A percentile compares a stretch with the other conserved stretches of the same genome.
These are phyloP conservation scores for Lophiotrema nucula DNA, from an alignment of 495 filamentous ascomycete species.

Conservation along the genomic window DNA sequence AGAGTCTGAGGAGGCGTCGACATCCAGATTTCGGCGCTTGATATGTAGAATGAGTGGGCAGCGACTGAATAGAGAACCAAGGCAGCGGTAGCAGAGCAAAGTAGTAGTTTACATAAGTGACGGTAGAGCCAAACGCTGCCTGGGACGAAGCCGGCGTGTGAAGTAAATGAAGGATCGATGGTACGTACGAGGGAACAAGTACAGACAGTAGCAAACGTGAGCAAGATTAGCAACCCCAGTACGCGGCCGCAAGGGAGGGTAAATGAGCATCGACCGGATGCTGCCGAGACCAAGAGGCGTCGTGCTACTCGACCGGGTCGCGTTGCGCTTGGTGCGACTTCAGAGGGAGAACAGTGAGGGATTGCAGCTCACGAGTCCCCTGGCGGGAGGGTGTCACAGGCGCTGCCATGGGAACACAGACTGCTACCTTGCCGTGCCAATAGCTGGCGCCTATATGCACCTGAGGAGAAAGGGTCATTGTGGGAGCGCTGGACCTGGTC, in stretches of 20 bases:
- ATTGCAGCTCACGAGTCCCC: background rate
- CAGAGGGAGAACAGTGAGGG: conserved; percentile 17
- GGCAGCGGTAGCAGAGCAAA: background rate
- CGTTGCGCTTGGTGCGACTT: conserved; percentile 22
- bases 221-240: conserved; percentile 17
- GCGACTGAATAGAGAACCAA: conserved; percentile 4
- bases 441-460: conserved; percentile 10
- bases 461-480: conserved; percentile 4
- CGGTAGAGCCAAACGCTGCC: background rate
- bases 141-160: conserved; percentile 9
- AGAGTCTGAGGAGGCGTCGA: conserved; percentile 3
- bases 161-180: conserved; percentile 2
- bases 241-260: conserved; percentile 27
- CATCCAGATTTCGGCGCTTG: conserved; percentile 13
- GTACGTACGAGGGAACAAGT: background rate
- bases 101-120: conserved; percentile 3
- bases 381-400: conserved; percentile 7
- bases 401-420: conserved; percentile 24
- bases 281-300: conserved; percentile 23
- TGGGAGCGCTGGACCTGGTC: background rate
- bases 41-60: conserved; percentile 4
- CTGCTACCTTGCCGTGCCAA: conserved; percentile 21
- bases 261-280: conserved; percentile 12
- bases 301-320: conserved; percentile 15
- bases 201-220: conserved; percentile 4